Evolutionary conservation across 2,329 filamentous ascomycete genomes (phyloP).

Genomic region (Xylariales sp.): DNA sequence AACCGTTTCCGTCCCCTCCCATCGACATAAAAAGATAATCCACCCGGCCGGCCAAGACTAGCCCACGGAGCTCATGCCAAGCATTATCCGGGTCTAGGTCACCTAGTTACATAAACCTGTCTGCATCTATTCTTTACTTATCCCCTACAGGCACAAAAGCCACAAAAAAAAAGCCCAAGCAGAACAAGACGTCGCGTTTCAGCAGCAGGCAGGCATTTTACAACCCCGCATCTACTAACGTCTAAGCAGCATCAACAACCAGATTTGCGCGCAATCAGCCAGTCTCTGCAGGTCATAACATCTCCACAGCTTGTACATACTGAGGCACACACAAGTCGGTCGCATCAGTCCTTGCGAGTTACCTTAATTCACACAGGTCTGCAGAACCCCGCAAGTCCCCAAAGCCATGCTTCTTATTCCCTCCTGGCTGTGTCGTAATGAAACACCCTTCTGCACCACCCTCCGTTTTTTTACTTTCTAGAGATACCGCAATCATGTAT

Average conservation of each 20-base stretch:
- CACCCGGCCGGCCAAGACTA: slow-evolving; percentile 37
- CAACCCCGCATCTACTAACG: slow-evolving; percentile 36
- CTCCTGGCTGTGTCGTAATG: slow-evolving; percentile 13
- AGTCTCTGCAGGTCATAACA: slow-evolving; percentile 37
- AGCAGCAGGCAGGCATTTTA: slow-evolving; percentile 21
- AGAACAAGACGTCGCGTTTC: slow-evolving; percentile 25
- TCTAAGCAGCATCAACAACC: slow-evolving; percentile 25
- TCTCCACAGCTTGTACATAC: slow-evolving; percentile 40
- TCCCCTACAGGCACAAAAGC: slow-evolving; percentile 17
- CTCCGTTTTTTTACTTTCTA: slow-evolving; percentile 46
- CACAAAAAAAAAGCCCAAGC: slow-evolving; percentile 19
- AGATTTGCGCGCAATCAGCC: slow-evolving; percentile 27
- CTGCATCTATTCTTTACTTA: slow-evolving; percentile 19
- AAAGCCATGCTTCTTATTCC: slow-evolving; percentile 23
- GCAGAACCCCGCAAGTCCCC: slow-evolving; percentile 34
- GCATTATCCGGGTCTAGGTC: slow-evolving; percentile 30
- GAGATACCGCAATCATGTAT: slow-evolving; percentile 46
- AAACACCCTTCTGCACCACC: slow-evolving; percentile 31
- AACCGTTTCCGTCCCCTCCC: slow-evolving; percentile 20
- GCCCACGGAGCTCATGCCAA: slow-evolving; percentile 35
- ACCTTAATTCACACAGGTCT: slow-evolving; percentile 25
- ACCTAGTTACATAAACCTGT: slow-evolving; percentile 33
- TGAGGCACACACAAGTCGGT: slow-evolving; percentile 29
- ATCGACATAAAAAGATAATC: slow-evolving; percentile 24
- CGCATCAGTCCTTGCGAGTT: slow-evolving; percentile 25